phyloP scores from a whole-genome alignment of 139 green algal genomes.

The Chloropicon primus region DNA sequence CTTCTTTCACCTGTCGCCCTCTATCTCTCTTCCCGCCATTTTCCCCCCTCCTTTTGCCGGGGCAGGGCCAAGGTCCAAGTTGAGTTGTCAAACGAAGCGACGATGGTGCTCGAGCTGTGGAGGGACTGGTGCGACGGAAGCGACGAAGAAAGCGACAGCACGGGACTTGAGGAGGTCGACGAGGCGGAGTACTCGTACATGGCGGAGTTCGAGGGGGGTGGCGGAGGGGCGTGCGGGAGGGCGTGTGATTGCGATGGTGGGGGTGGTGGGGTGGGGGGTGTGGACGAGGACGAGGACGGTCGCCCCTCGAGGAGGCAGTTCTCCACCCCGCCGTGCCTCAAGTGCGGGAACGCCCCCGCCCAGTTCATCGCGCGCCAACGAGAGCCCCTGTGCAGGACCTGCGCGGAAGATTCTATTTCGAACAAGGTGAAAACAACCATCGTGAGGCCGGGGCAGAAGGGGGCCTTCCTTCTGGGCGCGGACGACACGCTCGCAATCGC shows the following conservation, averaged over 20 bases:
- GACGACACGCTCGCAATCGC: not conserved
- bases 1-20: no score
- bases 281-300: not conserved
- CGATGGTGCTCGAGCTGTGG: no score
- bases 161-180: not conserved
- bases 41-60: no score
- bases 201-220: not conserved
- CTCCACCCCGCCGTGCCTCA: not conserved
- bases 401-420: not conserved
- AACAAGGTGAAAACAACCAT: not conserved
- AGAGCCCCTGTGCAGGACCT: not conserved
- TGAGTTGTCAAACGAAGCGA: no score
- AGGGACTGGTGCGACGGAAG: no score
- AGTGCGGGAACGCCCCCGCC: not conserved
- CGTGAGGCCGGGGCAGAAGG: not conserved
- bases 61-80: no score
- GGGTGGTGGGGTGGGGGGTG: no score
- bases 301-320: not conserved
- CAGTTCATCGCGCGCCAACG: not conserved
- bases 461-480: not conserved
- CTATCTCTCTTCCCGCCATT: no score
- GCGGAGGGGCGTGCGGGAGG: no score
- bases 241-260: not conserved
- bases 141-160: no score
- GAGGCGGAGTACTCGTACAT: not conserved